Evolutionary conservation across 2,329 filamentous ascomycete genomes (phyloP).

Genomic region (Eutypa lata): DNA sequence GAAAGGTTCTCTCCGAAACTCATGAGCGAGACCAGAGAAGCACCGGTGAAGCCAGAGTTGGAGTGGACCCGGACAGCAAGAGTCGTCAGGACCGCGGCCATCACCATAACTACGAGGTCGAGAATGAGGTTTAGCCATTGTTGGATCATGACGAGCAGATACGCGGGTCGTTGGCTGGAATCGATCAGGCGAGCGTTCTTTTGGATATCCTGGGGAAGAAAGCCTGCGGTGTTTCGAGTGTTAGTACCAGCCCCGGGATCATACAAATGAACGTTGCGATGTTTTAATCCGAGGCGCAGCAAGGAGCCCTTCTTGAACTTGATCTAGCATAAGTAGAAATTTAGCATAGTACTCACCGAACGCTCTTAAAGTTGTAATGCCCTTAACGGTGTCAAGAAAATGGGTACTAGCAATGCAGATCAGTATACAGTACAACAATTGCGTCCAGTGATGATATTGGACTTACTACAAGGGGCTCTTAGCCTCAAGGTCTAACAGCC

Average conservation of each 20-base stretch:
- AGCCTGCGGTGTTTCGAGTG: slow-evolving; percentile 24
- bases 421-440: background rate
- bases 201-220: slow-evolving; percentile 36
- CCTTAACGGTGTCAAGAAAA: slow-evolving; percentile 46
- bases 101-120: slow-evolving; percentile 17
- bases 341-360: no score
- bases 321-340: no score
- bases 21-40: slow-evolving; percentile 30
- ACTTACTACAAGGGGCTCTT: slow-evolving; percentile 46
- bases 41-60: slow-evolving; percentile 23
- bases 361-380: slow-evolving; percentile 46
- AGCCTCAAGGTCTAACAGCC: slow-evolving; percentile 48
- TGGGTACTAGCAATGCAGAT: slow-evolving; percentile 26
- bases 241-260: no score
- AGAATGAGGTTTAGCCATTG: slow-evolving; percentile 24
- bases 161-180: slow-evolving; percentile 48
- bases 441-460: background rate
- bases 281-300: no score
- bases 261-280: no score
- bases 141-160: slow-evolving; percentile 48
- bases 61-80: slow-evolving; percentile 20
- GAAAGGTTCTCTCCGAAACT: slow-evolving; percentile 24
- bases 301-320: no score
- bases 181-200: slow-evolving; percentile 43
- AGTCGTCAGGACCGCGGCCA: slow-evolving; percentile 19